These are phyloP conservation scores for Talaromyces pinophilus DNA, from an alignment of 2,329 filamentous ascomycete species.

Conservation along the genomic window DNA sequence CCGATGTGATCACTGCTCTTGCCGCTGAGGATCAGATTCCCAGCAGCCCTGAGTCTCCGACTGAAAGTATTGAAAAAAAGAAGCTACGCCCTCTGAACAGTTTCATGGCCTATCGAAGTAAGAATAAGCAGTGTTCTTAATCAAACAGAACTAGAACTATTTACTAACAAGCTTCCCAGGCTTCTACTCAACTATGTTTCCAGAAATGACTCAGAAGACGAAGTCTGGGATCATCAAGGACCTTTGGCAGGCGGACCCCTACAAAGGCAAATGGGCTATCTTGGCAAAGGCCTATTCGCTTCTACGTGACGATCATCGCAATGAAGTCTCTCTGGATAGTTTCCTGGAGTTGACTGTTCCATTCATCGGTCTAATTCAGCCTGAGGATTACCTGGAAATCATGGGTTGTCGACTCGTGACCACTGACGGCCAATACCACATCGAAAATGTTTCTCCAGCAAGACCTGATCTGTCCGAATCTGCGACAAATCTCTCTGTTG, in stretches of 20 bases:
- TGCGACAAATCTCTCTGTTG: slow-evolving; percentile 35
- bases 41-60: slow-evolving; percentile 17
- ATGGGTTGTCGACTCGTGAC: slow-evolving; percentile 51
- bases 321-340: slow-evolving; percentile 48
- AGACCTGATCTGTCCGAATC: slow-evolving; percentile 27
- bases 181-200: slow-evolving; percentile 52
- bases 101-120: slow-evolving; percentile 44
- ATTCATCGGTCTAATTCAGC: slow-evolving; percentile 51
- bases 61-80: slow-evolving; percentile 24
- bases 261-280: slow-evolving; percentile 55
- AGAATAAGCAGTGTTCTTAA: slow-evolving; percentile 23
- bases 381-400: slow-evolving; percentile 48
- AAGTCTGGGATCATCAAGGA: slow-evolving; percentile 53
- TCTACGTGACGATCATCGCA: slow-evolving; percentile 54
- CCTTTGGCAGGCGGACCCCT: slow-evolving; percentile 55
- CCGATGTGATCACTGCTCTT: slow-evolving; percentile 16
- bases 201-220: slow-evolving; percentile 53
- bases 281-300: slow-evolving; percentile 59
- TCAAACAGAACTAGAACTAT: slow-evolving; percentile 15
- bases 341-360: slow-evolving; percentile 52
- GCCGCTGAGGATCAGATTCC: background rate
- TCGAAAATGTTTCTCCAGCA: slow-evolving; percentile 25
- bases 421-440: slow-evolving; percentile 33
- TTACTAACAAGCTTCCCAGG: slow-evolving; percentile 34
- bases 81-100: slow-evolving; percentile 39